Conservation (phyloP, 768 basidiomycete genomes). For the Rhodosporidiobolus sp. region DNA sequence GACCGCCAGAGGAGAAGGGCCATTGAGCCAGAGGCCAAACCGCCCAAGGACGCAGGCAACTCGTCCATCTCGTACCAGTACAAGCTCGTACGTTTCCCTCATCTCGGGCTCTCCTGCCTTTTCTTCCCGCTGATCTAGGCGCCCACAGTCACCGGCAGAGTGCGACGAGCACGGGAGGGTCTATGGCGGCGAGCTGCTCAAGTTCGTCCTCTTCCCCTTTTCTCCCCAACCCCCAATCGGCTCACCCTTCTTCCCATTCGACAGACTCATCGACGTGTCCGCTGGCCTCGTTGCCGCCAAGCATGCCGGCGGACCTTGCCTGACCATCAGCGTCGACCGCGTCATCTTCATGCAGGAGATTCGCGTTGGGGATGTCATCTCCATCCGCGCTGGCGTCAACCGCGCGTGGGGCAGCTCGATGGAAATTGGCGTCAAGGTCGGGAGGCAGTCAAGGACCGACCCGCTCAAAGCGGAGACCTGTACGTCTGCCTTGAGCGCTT, state of each 20-base stretch:
- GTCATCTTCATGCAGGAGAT: conserved; percentile 37
- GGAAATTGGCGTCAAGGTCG: conserved; percentile 40
- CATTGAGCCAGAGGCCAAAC: too few relatives aligned
- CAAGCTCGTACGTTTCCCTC: too few relatives aligned
- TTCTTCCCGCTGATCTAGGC: neutral
- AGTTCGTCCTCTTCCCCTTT: conserved; percentile 1
- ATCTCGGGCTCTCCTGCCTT: too few relatives aligned
- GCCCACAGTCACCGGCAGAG: conserved; percentile 9
- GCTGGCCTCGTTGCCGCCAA: conserved; percentile 38
- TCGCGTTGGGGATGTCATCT: conserved; percentile 31
- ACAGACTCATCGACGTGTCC: conserved; percentile 21
- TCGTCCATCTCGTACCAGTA: too few relatives aligned
- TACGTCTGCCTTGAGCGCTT: too few relatives aligned
- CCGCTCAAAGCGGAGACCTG: conserved; percentile 9
- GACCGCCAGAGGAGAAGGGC: too few relatives aligned
- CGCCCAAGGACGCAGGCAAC: too few relatives aligned
- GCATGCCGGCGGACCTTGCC: conserved; percentile 30
- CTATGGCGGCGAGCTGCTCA: conserved; percentile 39
- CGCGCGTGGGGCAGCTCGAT: conserved; percentile 40
- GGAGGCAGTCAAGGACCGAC: conserved; percentile 12
- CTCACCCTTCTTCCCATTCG: neutral
- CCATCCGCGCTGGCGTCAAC: conserved; percentile 28
- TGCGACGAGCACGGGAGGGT: conserved; percentile 35
- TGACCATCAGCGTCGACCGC: conserved; percentile 37
- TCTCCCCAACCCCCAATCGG: neutral